Percentiles rank a stretch among this genome's conserved stretches.
Conservation (phyloP, 441 rosid genomes). For the Capsella rubella region DNA sequence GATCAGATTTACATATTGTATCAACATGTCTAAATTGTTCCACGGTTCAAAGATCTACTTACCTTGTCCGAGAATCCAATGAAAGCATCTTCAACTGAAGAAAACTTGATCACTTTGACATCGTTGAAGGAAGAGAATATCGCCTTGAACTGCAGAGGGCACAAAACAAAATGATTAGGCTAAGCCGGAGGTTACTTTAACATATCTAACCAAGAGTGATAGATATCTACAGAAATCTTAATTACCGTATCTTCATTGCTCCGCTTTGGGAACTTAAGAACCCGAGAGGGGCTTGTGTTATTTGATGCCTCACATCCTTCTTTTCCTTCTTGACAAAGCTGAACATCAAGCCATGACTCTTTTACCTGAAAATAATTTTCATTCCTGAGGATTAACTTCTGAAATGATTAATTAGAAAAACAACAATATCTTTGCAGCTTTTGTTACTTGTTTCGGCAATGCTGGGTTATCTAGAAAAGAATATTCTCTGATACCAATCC, state of each 20-base stretch:
- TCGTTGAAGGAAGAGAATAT: conserved; percentile 75
- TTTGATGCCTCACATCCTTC: conserved; percentile 63
- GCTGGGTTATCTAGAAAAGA: conserved; percentile 82
- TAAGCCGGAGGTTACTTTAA: conserved; percentile 2
- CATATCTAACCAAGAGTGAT: background rate
- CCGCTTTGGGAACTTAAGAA: conserved; percentile 77
- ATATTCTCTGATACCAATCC: conserved; percentile 81
- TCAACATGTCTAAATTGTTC: conserved; percentile 1
- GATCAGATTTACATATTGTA: conserved; percentile 18
- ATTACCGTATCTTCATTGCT: conserved; percentile 88
- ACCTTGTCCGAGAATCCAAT: conserved; percentile 79
- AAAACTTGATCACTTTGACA: conserved; percentile 87
- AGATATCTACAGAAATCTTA: conserved; percentile 29
- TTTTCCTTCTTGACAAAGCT: conserved; percentile 81
- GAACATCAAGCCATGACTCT: conserved; percentile 94
- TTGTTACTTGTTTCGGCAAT: conserved; percentile 75
- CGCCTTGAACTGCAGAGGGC: conserved; percentile 62
- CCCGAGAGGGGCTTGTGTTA: conserved; percentile 53
- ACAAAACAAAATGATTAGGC: conserved; percentile 25
- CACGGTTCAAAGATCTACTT: conserved; percentile 40
- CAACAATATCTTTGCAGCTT: background rate
- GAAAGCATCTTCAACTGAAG: conserved; percentile 90
- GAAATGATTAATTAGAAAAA: conserved; percentile 10
- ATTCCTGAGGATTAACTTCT: conserved; percentile 19
- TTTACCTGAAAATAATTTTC: conserved; percentile 63